Evolutionary conservation across 768 basidiomycete genomes (phyloP), one percentile per base, ranked within the genome.

Genomic region (Pulveroboletus sp.): DNA sequence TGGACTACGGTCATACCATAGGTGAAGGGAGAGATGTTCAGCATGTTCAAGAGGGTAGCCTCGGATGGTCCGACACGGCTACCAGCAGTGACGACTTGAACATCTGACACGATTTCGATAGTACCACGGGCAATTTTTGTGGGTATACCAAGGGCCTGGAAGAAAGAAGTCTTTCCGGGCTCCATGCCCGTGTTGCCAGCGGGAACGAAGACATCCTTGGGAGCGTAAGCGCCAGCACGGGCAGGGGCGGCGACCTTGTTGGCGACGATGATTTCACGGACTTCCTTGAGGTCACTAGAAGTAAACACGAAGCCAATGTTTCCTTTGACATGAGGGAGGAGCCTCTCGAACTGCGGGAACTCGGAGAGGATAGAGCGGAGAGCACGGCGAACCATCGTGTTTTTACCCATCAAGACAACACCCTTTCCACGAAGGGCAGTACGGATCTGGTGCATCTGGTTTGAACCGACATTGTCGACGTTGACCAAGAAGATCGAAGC

Each of bases 271-370:
- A 92, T 73, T 39, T 93, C 90, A 57, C 96, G 93, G 57, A 98
- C 62, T 35, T 98, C 95, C 76, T 96, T 93, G 67, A 98, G 85
- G 67, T 99, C 96, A 40, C 71, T 73, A 23, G 80, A 71, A 60
- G 96, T 95, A 81, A 98, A 99, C 70, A 99, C 95, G 77, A 99
- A 99, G 42, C 96, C 96, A 63, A 99, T 89, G 83, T 99, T 99
- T 61, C 95, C 96, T 71, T 77, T 90, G 75, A 99, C 78, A 78
- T 89, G 82, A 57, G 93, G 95, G 52, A 99, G 86, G 72, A 99
- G 88, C 65, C 83, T 88, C 78, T 99, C 96, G 77, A 86, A 94
- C 68, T 93, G 86, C 46, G 95, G 96, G 78, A 75, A 78, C 63
- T 98, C 96, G 58, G 80, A 53, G 66, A 97, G 83, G 73, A 97